phyloP scores from a whole-genome alignment of 1,139 yeast genomes.

The Candida frijolesensis region DNA sequence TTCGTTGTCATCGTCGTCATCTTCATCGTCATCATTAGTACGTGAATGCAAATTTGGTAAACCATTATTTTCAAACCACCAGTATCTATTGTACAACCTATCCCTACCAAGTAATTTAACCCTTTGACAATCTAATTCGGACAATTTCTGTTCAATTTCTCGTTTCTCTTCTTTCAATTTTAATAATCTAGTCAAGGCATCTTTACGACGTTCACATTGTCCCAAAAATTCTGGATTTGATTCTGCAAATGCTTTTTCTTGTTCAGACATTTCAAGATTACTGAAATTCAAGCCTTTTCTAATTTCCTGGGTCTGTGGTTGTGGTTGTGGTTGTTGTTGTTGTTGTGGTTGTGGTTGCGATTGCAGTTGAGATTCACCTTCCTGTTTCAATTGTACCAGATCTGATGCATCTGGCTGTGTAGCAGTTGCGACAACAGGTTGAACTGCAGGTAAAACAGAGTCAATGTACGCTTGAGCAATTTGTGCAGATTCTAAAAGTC shows the following conservation, averaged over 20 bases:
- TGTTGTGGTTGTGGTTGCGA: conserved; percentile 13
- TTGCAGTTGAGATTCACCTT: conserved; percentile 1
- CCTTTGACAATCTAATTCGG: conserved; percentile 77
- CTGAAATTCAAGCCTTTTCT: conserved; percentile 25
- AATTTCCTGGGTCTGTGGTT: conserved; percentile 13
- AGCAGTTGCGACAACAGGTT: not conserved
- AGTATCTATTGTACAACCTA: conserved; percentile 79
- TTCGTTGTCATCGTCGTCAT: conserved; percentile 31
- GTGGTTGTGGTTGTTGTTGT: conserved; percentile 17
- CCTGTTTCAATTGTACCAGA: not conserved
- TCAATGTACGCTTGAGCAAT: conserved; percentile 42
- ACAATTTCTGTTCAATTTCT: conserved; percentile 56
- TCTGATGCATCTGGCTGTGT: not conserved
- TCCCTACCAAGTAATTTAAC: conserved; percentile 80
- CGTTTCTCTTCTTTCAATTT: conserved; percentile 48
- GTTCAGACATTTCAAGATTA: conserved; percentile 47
- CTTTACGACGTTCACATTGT: conserved; percentile 45
- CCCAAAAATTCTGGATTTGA: conserved; percentile 48
- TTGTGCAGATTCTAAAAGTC: conserved; percentile 49
- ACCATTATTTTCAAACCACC: conserved; percentile 95
- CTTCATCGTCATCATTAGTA: conserved; percentile 39
- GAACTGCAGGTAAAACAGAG: conserved; percentile 14
- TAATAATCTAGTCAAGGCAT: conserved; percentile 42
- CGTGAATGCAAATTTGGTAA: conserved; percentile 59
- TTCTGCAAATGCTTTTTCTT: conserved; percentile 52